Evolutionary conservation across 2,329 filamentous ascomycete genomes (phyloP).

Genomic region (Fusarium sp.): DNA sequence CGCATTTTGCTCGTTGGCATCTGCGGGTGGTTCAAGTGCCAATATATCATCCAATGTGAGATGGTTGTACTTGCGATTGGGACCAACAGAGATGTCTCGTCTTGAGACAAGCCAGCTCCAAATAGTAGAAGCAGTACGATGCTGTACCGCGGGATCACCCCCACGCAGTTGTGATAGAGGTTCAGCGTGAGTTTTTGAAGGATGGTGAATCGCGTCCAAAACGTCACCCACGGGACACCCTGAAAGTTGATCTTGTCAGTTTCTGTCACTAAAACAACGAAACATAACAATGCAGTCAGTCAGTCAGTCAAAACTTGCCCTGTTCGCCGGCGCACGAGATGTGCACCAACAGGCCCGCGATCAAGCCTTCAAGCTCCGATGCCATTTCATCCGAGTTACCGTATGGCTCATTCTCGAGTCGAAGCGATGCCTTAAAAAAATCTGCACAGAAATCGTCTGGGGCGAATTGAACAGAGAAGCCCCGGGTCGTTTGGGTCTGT

Average conservation of each 20-base stretch:
- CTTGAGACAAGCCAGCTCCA: constrained; percentile 53
- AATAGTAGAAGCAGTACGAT: constrained; percentile 47
- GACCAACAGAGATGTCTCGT: constrained; percentile 52
- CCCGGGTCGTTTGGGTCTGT: constrained; percentile 17
- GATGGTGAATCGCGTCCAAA: constrained; percentile 48
- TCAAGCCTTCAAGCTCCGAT: constrained; percentile 54
- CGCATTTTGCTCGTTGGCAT: constrained; percentile 12
- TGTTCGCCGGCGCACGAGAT: constrained; percentile 54
- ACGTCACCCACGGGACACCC: constrained; percentile 50
- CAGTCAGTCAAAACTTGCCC: constrained; percentile 48
- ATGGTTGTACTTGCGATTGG: constrained; percentile 47
- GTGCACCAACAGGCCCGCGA: constrained; percentile 51
- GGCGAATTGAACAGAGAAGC: constrained; percentile 47
- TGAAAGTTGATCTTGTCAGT: constrained; percentile 31
- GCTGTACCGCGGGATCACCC: constrained; percentile 30
- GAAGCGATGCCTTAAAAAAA: constrained; percentile 35
- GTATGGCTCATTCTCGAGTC: constrained; percentile 44
- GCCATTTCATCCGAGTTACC: constrained; percentile 45
- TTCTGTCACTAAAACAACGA: constrained; percentile 1
- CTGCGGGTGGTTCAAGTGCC: constrained; percentile 26
- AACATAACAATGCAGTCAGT: neutral
- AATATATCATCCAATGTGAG: constrained; percentile 54
- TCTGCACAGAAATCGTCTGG: constrained; percentile 33
- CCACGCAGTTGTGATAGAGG: constrained; percentile 18
- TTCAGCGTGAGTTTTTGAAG: constrained; percentile 30